Base-by-base conservation (phyloP, 306 rosid genomes). In the Sphenostylis stenocarpa region DNA sequence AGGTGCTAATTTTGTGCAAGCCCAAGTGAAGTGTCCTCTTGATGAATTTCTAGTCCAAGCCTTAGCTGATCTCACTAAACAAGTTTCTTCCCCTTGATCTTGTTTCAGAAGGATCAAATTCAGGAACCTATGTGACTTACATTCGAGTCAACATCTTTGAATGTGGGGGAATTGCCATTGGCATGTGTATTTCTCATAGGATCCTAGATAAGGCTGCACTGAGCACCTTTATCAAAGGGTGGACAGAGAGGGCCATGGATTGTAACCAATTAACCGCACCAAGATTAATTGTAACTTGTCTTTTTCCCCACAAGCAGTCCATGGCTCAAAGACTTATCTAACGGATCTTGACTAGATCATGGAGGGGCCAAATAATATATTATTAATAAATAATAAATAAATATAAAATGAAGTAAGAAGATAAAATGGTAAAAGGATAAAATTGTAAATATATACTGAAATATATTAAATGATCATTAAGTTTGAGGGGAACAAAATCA, bases 151-250 rank as follows among this genome's bases (percentile, higher is more conserved):
- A 65, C 9, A 11, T 77, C 7, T 89, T 91, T 29, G 58, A 69
- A 31, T 86, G 94, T 41, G 91, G 91, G 3, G 91, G 90, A 38
- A 70, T 89, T 34, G 88, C 88, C 7, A 73, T 89, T 7, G 85
- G 88, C 7, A 3, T 77, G 4, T 77, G 81, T 53, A 34, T 84
- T 11, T 81, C 87, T 5, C 94, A 91, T 62, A 86, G 75, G 81
- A 11, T 83, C 5, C 56, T 77, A 0, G 97, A 87, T 67, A 88
- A 85, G 5, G 72, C 79, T 58, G 77, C 91, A 19, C 3, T 83
- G 2, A 53, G 87, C 45, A 48, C 23, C 0, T 89, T 91, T 76
- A 31, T 91, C 1, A 85, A 79, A 28, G 52, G 34, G 7, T 89
- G 92, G 92, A 49, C 86, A 6, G 64, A 36, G 1, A 67, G 15